Base-by-base conservation (phyloP, 164 flowering plant species). In the Santalum album region DNA sequence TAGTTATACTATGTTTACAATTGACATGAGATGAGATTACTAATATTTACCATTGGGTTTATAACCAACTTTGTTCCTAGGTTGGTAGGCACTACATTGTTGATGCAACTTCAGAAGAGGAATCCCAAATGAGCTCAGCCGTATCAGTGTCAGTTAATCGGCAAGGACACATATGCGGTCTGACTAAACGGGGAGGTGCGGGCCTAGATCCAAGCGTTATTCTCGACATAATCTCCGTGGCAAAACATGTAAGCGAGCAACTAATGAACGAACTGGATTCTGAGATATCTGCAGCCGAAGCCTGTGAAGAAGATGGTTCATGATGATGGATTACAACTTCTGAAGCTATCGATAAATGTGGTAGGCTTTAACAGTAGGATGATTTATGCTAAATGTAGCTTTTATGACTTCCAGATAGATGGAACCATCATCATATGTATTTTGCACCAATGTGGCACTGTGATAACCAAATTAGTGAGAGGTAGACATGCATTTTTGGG, bases 91-190 rank as follows among this genome's bases (percentile, higher is more conserved):
- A 87, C 61, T 94, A 90, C 51, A 84, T 90, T 50, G 91, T 82
- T 1, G 99, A 92, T 71, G 97, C 97, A 32, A 85, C 96, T 38
- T 39, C 72, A 29, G 96, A 90, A 60, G 99, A 94, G 63, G 96
- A 94, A 62, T 83, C 96, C 36, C 96, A 90, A 51, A 90, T 94
- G 99, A 87, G 78, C 70, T 85, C 90, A 0, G 96, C 99, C 9
- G 65, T 94, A 10, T 94, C 99, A 4, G 60, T 84, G 18, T 87
- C 97, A 16, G 51, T 94, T 27, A 83, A 84, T 43, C 75, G 87
- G 64, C 68, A 76, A 49, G 96, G 97, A 9, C 78, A 58, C 40
- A 75, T 94, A 44, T 87, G 88, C 58, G 96, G 97, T 10, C 65
- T 92, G 48, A 85, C 79, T 23, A 84, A 92, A 68, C 80, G 95